Evolutionary conservation across 306 rosid species (phyloP).

Genomic region (Trichosanthes truncata): DNA sequence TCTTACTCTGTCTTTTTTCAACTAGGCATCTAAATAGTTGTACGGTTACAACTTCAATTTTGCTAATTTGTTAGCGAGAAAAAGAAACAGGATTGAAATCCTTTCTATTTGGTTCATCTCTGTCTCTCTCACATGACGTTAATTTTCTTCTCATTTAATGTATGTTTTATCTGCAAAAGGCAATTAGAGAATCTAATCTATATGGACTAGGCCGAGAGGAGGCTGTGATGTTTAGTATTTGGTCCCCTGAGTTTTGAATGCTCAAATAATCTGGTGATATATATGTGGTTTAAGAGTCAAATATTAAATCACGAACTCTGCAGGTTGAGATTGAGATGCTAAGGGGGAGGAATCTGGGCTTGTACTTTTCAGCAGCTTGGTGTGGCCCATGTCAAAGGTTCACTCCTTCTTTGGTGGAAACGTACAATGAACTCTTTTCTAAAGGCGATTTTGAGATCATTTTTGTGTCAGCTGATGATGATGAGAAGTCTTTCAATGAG

Average conservation of each 20-base stretch:
- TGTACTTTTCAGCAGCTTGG: constrained; percentile 50
- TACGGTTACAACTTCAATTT: not conserved
- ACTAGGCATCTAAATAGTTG: not conserved
- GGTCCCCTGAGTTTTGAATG: not conserved
- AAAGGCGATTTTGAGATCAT: constrained; percentile 34
- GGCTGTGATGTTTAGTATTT: not conserved
- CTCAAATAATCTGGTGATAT: not conserved
- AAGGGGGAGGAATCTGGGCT: constrained; percentile 25
- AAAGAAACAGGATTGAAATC: not conserved
- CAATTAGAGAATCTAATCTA: not conserved
- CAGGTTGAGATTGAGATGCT: constrained; percentile 29
- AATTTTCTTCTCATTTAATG: not conserved
- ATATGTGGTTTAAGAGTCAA: not conserved
- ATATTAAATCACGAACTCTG: not conserved
- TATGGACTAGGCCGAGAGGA: not conserved
- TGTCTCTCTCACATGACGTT: not conserved
- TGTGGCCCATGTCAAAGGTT: constrained; percentile 41
- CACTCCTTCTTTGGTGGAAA: constrained; percentile 31
- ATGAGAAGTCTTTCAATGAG: constrained; percentile 27
- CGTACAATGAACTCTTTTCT: constrained; percentile 23
- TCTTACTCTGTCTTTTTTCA: too few relatives aligned
- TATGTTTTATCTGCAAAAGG: not conserved
- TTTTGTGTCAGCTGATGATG: constrained; percentile 35
- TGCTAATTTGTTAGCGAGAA: not conserved
- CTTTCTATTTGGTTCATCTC: not conserved